Percentiles rank a stretch among this genome's conserved stretches.
Evolutionary conservation across 306 rosid genomes (phyloP).

Genomic region (Castanopsis chinensis): DNA sequence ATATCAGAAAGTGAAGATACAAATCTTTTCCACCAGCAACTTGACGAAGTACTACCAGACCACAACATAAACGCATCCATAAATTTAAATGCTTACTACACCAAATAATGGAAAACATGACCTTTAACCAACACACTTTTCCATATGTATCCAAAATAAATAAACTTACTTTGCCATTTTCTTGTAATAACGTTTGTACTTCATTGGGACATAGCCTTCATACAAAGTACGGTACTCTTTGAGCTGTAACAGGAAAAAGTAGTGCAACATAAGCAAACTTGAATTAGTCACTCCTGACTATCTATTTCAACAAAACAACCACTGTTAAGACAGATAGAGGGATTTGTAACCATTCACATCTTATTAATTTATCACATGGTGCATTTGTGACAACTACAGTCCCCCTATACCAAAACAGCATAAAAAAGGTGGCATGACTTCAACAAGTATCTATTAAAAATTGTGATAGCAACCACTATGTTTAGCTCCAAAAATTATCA

Average conservation of each 20-base stretch:
- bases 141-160: slow-evolving; percentile 39
- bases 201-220: slow-evolving; percentile 94
- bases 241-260: slow-evolving; percentile 55
- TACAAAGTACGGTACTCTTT: slow-evolving; percentile 63
- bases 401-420: not conserved
- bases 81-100: slow-evolving; percentile 12
- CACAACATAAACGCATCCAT: slow-evolving; percentile 8
- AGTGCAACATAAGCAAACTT: slow-evolving; percentile 35
- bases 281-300: slow-evolving; percentile 8
- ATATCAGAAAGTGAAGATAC: slow-evolving; percentile 25
- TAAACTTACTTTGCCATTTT: slow-evolving; percentile 74
- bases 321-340: not conserved
- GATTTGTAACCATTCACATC: not conserved
- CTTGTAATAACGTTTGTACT: slow-evolving; percentile 79
- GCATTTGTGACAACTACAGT: not conserved
- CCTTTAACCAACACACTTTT: slow-evolving; percentile 50
- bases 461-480: not conserved
- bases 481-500: not conserved
- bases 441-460: not conserved
- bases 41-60: slow-evolving; percentile 10
- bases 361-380: not conserved
- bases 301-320: not conserved
- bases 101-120: slow-evolving; percentile 15
- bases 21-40: slow-evolving; percentile 1
- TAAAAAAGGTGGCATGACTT: not conserved